Conservation (phyloP, 352 stramenopile species). For the Phytophthora sp. region DNA sequence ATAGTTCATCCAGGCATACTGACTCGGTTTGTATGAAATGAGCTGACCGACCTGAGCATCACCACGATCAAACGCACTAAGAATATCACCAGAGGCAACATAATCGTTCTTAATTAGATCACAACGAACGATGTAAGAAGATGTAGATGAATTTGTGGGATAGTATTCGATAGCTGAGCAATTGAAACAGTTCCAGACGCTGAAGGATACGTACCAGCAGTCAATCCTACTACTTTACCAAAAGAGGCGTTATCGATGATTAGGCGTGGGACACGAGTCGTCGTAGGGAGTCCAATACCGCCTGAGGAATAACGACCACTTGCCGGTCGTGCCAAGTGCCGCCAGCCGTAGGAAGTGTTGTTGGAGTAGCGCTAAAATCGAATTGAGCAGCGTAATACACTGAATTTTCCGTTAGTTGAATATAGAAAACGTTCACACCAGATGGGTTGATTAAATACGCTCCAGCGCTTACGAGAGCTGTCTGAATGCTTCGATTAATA, state of each 20-base stretch:
- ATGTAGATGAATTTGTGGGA: slow-evolving; percentile 7
- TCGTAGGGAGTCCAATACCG: slow-evolving; percentile 14
- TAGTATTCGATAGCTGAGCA: too few relatives aligned
- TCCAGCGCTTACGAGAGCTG: slow-evolving; percentile 3
- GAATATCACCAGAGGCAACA: slow-evolving; percentile 14
- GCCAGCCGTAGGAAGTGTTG: too few relatives aligned
- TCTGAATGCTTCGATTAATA: slow-evolving; percentile 10
- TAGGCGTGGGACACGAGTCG: slow-evolving; percentile 1
- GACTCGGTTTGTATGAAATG: too few relatives aligned
- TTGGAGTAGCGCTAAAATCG: slow-evolving; percentile 2
- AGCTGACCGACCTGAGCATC: slow-evolving; percentile 9
- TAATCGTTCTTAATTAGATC: slow-evolving; percentile 26
- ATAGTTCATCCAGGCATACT: slow-evolving; percentile 20
- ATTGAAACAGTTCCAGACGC: background rate
- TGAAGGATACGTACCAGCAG: slow-evolving; percentile 13
- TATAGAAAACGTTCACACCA: slow-evolving; percentile 3
- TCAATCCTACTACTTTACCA: slow-evolving; percentile 10
- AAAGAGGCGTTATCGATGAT: slow-evolving; percentile 24
- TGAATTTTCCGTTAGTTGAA: slow-evolving; percentile 11
- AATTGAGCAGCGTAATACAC: slow-evolving; percentile 13
- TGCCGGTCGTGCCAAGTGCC: background rate
- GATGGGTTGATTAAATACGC: slow-evolving; percentile 3
- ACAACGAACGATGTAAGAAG: slow-evolving; percentile 18
- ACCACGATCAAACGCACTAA: slow-evolving; percentile 10
- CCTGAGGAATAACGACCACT: slow-evolving; percentile 2